These are phyloP conservation scores for Pseudocercospora crystallina DNA, from an alignment of 2,329 filamentous ascomycete species.

Conservation along the genomic window DNA sequence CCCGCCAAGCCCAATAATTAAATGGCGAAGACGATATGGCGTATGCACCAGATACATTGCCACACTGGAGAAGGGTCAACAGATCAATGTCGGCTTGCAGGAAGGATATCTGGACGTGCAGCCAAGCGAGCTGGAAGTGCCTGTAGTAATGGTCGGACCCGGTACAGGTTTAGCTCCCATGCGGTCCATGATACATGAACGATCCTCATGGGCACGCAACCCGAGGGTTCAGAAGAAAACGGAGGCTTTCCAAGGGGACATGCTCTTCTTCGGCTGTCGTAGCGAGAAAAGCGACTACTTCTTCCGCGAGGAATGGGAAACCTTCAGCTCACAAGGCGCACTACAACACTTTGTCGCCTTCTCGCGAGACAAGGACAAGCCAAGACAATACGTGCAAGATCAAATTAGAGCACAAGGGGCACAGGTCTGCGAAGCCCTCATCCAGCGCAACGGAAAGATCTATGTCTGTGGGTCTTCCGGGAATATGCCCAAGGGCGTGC, in stretches of 20 bases:
- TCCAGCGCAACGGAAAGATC: conserved; percentile 53
- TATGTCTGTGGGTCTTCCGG: conserved; percentile 64
- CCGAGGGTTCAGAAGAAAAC: background rate
- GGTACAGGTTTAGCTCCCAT: conserved; percentile 87
- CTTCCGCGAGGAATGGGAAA: conserved; percentile 73
- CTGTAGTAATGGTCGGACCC: conserved; percentile 76
- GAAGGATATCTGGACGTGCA: conserved; percentile 53
- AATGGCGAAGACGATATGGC: conserved; percentile 84
- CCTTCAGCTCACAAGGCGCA: conserved; percentile 41
- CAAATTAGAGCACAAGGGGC: conserved; percentile 53
- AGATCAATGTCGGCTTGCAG: conserved; percentile 60
- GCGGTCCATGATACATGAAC: conserved; percentile 75
- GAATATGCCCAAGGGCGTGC: conserved; percentile 69
- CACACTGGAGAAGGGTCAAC: conserved; percentile 58
- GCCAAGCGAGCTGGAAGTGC: conserved; percentile 50
- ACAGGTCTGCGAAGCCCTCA: conserved; percentile 54
- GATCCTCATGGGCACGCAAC: conserved; percentile 45
- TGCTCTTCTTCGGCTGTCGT: conserved; percentile 84
- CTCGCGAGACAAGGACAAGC: conserved; percentile 64
- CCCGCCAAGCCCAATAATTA: conserved; percentile 66
- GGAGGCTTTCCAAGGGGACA: conserved; percentile 31
- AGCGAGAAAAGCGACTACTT: conserved; percentile 75
- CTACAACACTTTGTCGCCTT: conserved; percentile 65
- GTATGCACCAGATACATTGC: conserved; percentile 87
- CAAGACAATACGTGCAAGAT: conserved; percentile 69